Conservation (phyloP, 2,329 filamentous ascomycete genomes). For the Epichloe gansuensis region DNA sequence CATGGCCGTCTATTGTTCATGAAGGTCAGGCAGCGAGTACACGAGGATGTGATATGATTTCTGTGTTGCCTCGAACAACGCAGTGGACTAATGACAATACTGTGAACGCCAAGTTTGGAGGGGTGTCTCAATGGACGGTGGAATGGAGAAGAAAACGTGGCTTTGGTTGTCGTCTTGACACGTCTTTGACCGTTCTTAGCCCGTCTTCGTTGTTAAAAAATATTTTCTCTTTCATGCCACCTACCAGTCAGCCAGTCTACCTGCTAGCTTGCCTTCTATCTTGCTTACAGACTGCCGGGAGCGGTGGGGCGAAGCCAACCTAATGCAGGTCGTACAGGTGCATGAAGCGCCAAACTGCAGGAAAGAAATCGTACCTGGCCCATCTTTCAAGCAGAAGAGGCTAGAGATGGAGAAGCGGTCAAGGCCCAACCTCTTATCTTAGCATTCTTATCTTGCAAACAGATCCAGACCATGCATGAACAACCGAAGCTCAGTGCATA, state of each 20-base stretch:
- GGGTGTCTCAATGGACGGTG: neutral
- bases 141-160: neutral
- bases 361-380: neutral
- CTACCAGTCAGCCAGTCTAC: no score
- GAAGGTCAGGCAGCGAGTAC: no score
- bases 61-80: no score
- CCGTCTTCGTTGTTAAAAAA: neutral
- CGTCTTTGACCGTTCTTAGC: neutral
- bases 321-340: neutral
- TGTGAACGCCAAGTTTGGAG: neutral
- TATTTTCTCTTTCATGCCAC: neutral
- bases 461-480: neutral
- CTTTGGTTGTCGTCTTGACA: neutral
- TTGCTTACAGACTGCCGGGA: neutral
- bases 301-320: slow-evolving; percentile 1
- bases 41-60: no score
- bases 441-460: neutral
- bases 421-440: slow-evolving; percentile 2
- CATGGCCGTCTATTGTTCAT: neutral
- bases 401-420: slow-evolving; percentile 3
- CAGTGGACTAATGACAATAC: neutral
- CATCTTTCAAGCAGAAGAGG: neutral
- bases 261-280: no score
- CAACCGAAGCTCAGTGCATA: neutral
- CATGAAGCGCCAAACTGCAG: neutral